Conservation (phyloP, 208 protist species). For the Trypanosoma caninum region DNA sequence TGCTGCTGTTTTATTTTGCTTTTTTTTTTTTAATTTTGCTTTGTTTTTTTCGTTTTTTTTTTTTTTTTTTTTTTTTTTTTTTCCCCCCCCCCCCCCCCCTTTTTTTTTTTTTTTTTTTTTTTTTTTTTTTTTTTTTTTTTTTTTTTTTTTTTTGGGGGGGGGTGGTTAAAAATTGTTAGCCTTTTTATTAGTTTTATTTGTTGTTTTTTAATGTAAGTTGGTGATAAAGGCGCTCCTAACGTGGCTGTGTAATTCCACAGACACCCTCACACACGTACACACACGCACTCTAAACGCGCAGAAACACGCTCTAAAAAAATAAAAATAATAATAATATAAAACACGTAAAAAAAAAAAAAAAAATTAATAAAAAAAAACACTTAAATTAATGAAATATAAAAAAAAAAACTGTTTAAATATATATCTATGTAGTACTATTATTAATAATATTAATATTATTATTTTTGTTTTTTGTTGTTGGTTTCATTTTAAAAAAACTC, state of each 20-base stretch:
- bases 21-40: neutral
- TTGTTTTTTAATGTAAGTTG: neutral
- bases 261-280: neutral
- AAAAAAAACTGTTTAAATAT: conserved; percentile 7
- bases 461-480: too few species aligned
- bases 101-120: neutral
- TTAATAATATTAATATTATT: too few species aligned
- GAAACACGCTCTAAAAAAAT: neutral
- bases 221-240: neutral
- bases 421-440: too few species aligned
- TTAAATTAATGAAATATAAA: neutral
- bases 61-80: neutral
- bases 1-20: neutral
- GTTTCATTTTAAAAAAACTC: too few species aligned
- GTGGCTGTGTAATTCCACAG: too few species aligned
- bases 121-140: conserved; percentile 3
- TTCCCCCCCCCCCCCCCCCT: neutral
- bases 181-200: neutral
- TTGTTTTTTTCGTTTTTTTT: neutral
- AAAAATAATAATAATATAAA: neutral
- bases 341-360: conserved; percentile 15
- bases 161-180: neutral
- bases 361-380: conserved; percentile 9
- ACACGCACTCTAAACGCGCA: conserved; percentile 1
- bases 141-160: neutral